These are phyloP conservation scores for Chytriomyces hyalinus DNA, from an alignment of 192 early-diverging fungal species.

Conservation along the genomic window DNA sequence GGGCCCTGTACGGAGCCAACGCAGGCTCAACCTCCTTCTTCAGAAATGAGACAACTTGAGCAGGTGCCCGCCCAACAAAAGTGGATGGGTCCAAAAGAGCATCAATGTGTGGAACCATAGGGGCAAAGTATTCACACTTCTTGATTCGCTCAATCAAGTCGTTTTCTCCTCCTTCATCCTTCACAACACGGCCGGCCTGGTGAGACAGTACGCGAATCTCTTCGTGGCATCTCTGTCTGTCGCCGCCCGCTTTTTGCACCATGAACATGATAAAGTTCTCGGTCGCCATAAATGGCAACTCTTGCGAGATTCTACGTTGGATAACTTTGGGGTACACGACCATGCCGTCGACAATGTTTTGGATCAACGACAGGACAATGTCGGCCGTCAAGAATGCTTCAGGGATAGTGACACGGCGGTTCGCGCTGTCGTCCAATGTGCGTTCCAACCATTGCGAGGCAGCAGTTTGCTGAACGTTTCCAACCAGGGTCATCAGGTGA, in stretches of 20 bases:
- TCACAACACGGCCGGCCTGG: conserved; percentile 88
- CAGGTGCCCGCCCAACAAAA: conserved; percentile 92
- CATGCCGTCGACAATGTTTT: conserved; percentile 96
- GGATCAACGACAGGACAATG: conserved; percentile 90
- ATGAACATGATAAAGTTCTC: conserved; percentile 99
- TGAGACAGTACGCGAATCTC: conserved; percentile 94
- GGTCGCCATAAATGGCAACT: conserved; percentile 99
- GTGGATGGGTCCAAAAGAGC: conserved; percentile 84
- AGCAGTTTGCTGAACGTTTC: conserved; percentile 86
- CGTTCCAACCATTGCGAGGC: conserved; percentile 97
- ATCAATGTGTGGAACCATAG: conserved; percentile 73
- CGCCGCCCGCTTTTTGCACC: conserved; percentile 81
- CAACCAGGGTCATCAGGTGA: conserved; percentile 90
- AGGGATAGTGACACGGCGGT: conserved; percentile 92
- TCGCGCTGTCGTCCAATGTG: conserved; percentile 96
- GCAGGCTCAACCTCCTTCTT: conserved; percentile 80
- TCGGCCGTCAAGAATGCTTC: conserved; percentile 97
- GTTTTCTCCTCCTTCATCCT: conserved; percentile 91
- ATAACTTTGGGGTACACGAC: conserved; percentile 98
- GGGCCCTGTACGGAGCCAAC: conserved; percentile 73
- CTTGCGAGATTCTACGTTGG: conserved; percentile 84
- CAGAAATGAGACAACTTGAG: conserved; percentile 90
- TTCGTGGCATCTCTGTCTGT: conserved; percentile 96
- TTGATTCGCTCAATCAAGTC: conserved; percentile 92
- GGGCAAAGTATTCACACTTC: conserved; percentile 83